These are phyloP conservation scores for Cryptococcus sp. DNA, from an alignment of 1,284 basidiomycete species.

Conservation along the genomic window DNA sequence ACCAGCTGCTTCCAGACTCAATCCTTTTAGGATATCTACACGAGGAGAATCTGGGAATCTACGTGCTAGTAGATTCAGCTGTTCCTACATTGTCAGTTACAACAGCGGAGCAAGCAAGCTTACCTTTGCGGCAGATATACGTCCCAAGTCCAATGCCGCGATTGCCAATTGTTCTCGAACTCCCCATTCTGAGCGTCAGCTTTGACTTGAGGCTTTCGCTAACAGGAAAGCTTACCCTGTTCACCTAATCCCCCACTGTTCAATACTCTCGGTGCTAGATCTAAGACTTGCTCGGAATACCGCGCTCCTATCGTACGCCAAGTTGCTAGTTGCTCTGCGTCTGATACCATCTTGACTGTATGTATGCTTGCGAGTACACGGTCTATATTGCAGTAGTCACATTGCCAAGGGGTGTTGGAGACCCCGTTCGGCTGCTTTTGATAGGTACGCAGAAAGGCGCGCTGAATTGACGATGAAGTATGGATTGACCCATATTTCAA, in stretches of 20 bases:
- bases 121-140: conserved; percentile 76
- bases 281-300: conserved; percentile 66
- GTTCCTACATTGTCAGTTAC: conserved; percentile 51
- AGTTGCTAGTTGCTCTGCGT: conserved; percentile 63
- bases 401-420: not conserved
- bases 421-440: not conserved
- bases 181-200: conserved; percentile 62
- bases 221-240: conserved; percentile 26
- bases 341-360: conserved; percentile 27
- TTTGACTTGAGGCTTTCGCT: not conserved
- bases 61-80: conserved; percentile 61
- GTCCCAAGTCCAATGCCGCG: conserved; percentile 78
- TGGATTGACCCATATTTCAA: no score
- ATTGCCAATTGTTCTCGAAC: conserved; percentile 83
- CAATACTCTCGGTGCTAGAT: conserved; percentile 60
- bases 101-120: conserved; percentile 36
- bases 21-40: conserved; percentile 75
- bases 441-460: not conserved
- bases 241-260: conserved; percentile 36
- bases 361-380: no score
- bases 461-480: not conserved
- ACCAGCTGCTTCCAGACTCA: conserved; percentile 72
- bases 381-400: no score
- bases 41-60: conserved; percentile 80
- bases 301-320: conserved; percentile 65